A percentile compares a stretch with the other conserved stretches of the same genome.
Evolutionary conservation across 768 basidiomycete genomes (phyloP).

Genomic region (Boletus subparvulus): DNA sequence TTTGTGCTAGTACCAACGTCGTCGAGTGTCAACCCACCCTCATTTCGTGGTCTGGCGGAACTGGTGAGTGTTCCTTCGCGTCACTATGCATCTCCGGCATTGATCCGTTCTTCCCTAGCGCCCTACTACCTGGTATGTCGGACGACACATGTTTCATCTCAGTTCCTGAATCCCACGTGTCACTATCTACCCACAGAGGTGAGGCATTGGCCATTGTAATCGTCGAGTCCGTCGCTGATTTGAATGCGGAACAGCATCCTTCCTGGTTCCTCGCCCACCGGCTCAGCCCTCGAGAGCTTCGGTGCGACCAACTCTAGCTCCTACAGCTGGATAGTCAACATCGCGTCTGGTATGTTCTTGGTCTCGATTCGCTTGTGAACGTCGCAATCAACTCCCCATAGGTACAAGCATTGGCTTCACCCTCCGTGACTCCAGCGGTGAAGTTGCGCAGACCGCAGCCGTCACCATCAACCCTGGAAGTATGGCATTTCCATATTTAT

Average conservation of each 20-base stretch:
- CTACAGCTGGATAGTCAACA: slow-evolving; percentile 57
- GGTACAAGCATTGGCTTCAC: slow-evolving; percentile 56
- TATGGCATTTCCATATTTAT: slow-evolving; percentile 35
- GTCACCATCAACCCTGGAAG: slow-evolving; percentile 51
- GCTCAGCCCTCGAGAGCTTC: slow-evolving; percentile 47
- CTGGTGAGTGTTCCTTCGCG: slow-evolving; percentile 39
- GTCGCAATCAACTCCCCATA: slow-evolving; percentile 12
- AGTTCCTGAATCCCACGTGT: neutral
- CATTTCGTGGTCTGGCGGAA: slow-evolving; percentile 58
- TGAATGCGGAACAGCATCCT: slow-evolving; percentile 45
- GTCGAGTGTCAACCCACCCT: slow-evolving; percentile 59
- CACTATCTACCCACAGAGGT: slow-evolving; percentile 38
- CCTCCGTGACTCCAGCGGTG: slow-evolving; percentile 62
- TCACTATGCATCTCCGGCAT: neutral
- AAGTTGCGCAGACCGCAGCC: slow-evolving; percentile 45
- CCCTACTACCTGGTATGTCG: slow-evolving; percentile 65
- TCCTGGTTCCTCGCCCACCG: slow-evolving; percentile 47
- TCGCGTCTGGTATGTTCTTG: slow-evolving; percentile 39
- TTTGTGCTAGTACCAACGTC: slow-evolving; percentile 40
- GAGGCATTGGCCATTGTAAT: neutral
- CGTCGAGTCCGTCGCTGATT: neutral
- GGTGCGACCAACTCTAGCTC: slow-evolving; percentile 38
- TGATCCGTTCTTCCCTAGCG: slow-evolving; percentile 33
- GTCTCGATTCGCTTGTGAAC: neutral
- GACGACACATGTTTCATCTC: neutral